Evolutionary conservation across 2,329 filamentous ascomycete species (phyloP).

Genomic region (Pezicula carpinea): DNA sequence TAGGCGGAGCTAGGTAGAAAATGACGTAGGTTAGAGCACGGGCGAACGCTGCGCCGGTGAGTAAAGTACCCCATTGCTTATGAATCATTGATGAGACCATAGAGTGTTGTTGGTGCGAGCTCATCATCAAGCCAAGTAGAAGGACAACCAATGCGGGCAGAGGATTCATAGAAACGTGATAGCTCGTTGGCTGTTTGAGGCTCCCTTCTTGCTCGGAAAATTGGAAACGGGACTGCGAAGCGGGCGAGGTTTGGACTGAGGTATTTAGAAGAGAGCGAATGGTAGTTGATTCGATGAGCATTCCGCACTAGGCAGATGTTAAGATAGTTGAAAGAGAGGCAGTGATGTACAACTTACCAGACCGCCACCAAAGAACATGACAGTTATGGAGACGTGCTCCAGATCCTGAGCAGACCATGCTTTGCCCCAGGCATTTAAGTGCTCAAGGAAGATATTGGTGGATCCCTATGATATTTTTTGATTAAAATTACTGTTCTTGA

Average conservation of each 20-base stretch:
- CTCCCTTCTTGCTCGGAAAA: conserved; percentile 40
- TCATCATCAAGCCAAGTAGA: conserved; percentile 91
- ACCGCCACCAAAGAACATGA: conserved; percentile 91
- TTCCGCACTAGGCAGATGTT: conserved; percentile 54
- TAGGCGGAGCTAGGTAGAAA: conserved; percentile 75
- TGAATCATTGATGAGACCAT: conserved; percentile 91
- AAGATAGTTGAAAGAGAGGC: conserved; percentile 5
- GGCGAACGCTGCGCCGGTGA: conserved; percentile 75
- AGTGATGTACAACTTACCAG: conserved; percentile 50
- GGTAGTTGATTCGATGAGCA: conserved; percentile 74
- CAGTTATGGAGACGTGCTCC: conserved; percentile 87
- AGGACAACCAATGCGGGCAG: conserved; percentile 84
- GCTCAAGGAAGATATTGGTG: conserved; percentile 90
- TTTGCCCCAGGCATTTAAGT: conserved; percentile 67
- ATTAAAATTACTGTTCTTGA: no score
- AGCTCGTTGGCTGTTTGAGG: conserved; percentile 58
- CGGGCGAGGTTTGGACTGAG: conserved; percentile 21
- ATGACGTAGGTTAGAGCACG: conserved; percentile 76
- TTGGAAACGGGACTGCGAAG: conserved; percentile 43
- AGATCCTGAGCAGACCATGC: conserved; percentile 76
- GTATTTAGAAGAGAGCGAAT: conserved; percentile 65
- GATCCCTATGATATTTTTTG: conserved; percentile 42
- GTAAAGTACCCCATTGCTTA: conserved; percentile 84
- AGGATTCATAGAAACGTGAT: conserved; percentile 77
- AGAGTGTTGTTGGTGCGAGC: conserved; percentile 69